Evolutionary conservation across 352 stramenopile species (phyloP), one percentile per base, ranked within the genome.

Genomic region (Phytopythium kandeliae): DNA sequence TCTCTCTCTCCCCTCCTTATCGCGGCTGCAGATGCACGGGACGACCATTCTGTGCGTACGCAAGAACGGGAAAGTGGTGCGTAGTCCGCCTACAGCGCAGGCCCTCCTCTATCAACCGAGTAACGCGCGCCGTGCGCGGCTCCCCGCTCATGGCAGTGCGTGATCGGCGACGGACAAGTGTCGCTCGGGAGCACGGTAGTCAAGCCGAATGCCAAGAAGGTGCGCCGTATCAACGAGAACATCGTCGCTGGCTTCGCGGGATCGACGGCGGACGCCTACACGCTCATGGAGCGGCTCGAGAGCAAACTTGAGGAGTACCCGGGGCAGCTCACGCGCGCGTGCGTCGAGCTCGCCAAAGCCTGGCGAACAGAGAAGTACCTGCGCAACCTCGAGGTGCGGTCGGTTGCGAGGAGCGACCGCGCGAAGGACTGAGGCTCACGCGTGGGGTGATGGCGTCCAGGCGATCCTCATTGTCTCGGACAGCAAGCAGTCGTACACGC

Each of bases 351-450:
- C n/a, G 97, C 96, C 42, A 99, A 99, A 72, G 95, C 85, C 34
- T 99, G 97, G 97, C 81, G 97, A 60, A 99, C 96, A 55, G 96
- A 99, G 73, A 99, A 99, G 74, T 99, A 99, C 67, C 71, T 99
- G 51, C 81, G 96, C 58, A 78, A 86, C 51, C 78, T 99, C 22
- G 96, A 99, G 71, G 92, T 78, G 49, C 33, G 59, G 37, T 12
- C 28, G 8, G 5, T 24, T 28, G 28, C 5, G 17, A 5, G 24
- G 19, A 17, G 28, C 12, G 17, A 24, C 17, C 36, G 28, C 24
- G 1, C 11, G n/a, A n/a, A n/a, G n/a, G n/a, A n/a, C n/a, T n/a
- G n/a, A n/a, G n/a, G n/a, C n/a, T n/a, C n/a, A n/a, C n/a, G n/a
- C n/a, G n/a, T n/a, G n/a, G n/a, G 17, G 16, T 26, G 19, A 15